These are phyloP conservation scores for Penicillium sp. DNA, from an alignment of 2,329 filamentous ascomycete genomes.

Conservation along the genomic window DNA sequence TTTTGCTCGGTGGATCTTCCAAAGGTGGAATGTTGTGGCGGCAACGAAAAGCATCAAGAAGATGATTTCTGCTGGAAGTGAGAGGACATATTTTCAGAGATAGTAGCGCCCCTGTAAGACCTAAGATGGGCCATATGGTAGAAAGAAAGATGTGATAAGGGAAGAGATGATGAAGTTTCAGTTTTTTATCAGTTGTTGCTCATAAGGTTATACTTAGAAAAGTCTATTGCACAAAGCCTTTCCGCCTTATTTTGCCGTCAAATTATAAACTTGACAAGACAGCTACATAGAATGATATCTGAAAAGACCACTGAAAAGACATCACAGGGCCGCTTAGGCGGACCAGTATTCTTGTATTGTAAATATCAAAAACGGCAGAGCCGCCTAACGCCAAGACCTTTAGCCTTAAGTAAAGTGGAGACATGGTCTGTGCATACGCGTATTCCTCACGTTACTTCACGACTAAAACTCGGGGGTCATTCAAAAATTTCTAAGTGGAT, in stretches of 20 bases:
- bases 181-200: neutral
- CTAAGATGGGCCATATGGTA: neutral
- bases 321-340: no score
- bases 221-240: no score
- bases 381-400: neutral
- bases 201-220: no score
- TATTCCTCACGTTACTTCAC: neutral
- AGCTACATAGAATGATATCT: no score
- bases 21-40: conserved; percentile 9
- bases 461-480: neutral
- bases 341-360: no score
- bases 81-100: conserved; percentile 11
- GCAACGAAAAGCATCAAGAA: conserved; percentile 10
- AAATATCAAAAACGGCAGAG: conserved; percentile 1
- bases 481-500: neutral
- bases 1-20: conserved; percentile 9
- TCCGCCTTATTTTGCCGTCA: no score
- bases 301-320: no score
- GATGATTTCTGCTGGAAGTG: conserved; percentile 10
- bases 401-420: conserved; percentile 2
- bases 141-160: no score
- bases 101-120: neutral
- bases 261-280: no score
- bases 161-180: neutral
- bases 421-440: conserved; percentile 5